A percentile compares a stretch with the other conserved stretches of the same genome.
Conservation (phyloP, 1,284 basidiomycete species). For the Irpex lacteus region DNA sequence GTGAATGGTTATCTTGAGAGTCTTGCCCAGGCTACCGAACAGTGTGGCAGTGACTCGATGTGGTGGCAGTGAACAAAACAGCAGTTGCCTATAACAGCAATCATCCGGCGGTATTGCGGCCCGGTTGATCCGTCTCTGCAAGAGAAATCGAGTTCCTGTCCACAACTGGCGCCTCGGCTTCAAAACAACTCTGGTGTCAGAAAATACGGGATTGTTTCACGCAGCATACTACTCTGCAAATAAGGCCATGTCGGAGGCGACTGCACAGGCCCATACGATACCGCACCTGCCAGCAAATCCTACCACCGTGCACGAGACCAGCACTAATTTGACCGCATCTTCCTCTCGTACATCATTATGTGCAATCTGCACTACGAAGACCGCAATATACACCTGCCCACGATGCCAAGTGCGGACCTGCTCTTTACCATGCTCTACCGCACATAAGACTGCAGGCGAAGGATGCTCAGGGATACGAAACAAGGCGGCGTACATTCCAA, state of each 20-base stretch:
- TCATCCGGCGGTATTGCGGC: background rate
- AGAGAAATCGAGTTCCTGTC: background rate
- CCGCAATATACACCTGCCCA: conserved; percentile 79
- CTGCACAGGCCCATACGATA: background rate
- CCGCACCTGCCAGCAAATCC: background rate
- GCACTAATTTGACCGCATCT: background rate
- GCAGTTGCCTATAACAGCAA: background rate
- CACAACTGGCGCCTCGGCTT: no score
- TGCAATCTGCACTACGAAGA: conserved; percentile 42
- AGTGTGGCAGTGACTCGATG: no score
- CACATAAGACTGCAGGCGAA: conserved; percentile 60
- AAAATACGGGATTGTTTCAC: no score
- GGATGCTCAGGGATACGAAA: conserved; percentile 75
- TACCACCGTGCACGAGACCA: background rate
- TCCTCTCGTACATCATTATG: conserved; percentile 34
- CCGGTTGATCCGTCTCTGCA: background rate
- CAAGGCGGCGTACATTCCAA: conserved; percentile 70
- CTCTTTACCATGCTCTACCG: conserved; percentile 67
- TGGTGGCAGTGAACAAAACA: background rate
- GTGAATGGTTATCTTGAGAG: no score
- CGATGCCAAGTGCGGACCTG: conserved; percentile 71
- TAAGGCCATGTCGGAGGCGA: background rate
- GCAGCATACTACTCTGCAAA: no score
- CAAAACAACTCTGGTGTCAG: no score
- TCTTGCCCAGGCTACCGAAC: no score